A percentile compares a stretch with the other conserved stretches of the same genome.
phyloP scores from a whole-genome alignment of 345 rosid genomes.

The Eutrema heterophyllum region DNA sequence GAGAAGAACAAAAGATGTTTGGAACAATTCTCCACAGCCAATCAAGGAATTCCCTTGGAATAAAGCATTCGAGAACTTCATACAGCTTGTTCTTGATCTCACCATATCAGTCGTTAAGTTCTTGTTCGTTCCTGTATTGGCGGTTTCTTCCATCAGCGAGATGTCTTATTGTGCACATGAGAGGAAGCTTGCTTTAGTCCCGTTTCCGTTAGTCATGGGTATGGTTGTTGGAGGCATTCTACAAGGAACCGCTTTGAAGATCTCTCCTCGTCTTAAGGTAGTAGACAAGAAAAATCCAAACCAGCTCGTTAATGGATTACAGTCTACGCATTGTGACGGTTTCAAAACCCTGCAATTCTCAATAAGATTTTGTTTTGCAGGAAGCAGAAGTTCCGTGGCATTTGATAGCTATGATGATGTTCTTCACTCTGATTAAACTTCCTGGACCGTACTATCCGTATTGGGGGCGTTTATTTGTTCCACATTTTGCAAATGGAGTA shows the following conservation, averaged over 20 bases:
- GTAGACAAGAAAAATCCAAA: not conserved
- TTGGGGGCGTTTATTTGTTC: conserved; percentile 79
- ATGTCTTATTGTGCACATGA: conserved; percentile 95
- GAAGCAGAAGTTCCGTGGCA: conserved; percentile 93
- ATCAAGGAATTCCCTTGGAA: conserved; percentile 85
- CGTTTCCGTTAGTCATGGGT: conserved; percentile 67
- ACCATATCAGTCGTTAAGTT: conserved; percentile 56
- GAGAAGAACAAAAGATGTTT: conserved; percentile 47
- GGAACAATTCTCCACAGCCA: conserved; percentile 66
- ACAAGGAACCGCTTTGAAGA: conserved; percentile 52
- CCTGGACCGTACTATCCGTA: conserved; percentile 86
- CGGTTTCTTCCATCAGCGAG: conserved; percentile 83
- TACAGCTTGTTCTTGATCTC: conserved; percentile 73
- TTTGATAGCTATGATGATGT: conserved; percentile 51
- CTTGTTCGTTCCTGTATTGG: conserved; percentile 63
- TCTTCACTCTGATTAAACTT: conserved; percentile 61
- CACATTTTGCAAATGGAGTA: conserved; percentile 84
- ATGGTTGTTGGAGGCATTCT: conserved; percentile 50
- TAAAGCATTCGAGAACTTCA: conserved; percentile 57
- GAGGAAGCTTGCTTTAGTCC: conserved; percentile 60
- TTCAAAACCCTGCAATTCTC: no score
- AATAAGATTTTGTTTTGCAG: conserved; percentile 30
- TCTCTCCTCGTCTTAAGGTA: conserved; percentile 78
- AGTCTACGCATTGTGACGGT: not conserved
- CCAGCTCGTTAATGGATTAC: not conserved